Evolutionary conservation across 306 rosid genomes (phyloP).

Genomic region (Aeschynomene evenia): DNA sequence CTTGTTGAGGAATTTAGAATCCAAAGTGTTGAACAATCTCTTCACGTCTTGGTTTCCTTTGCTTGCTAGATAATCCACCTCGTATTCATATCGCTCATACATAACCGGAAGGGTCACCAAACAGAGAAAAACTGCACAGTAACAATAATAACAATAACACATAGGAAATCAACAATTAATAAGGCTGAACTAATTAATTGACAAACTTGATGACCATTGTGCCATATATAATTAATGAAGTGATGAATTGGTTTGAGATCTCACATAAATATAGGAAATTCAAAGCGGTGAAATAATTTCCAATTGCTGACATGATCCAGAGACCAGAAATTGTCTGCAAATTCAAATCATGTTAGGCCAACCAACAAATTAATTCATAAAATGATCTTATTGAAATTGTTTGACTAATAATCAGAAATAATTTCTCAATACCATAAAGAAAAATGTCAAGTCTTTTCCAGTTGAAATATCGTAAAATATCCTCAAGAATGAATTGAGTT

Average conservation of each 20-base stretch:
- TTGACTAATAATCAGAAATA: not conserved
- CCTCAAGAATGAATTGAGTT: slow-evolving; percentile 41
- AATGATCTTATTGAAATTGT: not conserved
- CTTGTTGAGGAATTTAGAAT: slow-evolving; percentile 47
- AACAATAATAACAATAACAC: not conserved
- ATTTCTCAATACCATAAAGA: slow-evolving; percentile 48
- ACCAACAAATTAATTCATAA: slow-evolving; percentile 1
- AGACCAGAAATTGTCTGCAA: slow-evolving; percentile 55
- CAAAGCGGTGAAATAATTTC: slow-evolving; percentile 37
- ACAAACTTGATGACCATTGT: not conserved
- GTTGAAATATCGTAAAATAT: slow-evolving; percentile 49
- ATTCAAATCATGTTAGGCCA: slow-evolving; percentile 25
- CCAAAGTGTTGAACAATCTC: slow-evolving; percentile 45
- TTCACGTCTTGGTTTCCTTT: slow-evolving; percentile 48
- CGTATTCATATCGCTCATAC: slow-evolving; percentile 58
- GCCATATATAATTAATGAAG: not conserved
- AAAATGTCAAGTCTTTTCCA: slow-evolving; percentile 51
- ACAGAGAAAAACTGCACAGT: slow-evolving; percentile 43
- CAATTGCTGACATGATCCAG: slow-evolving; percentile 57
- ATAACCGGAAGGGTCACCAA: slow-evolving; percentile 44
- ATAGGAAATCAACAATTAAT: slow-evolving; percentile 2
- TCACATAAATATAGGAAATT: slow-evolving; percentile 57
- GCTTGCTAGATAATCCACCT: slow-evolving; percentile 51
- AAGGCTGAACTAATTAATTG: not conserved
- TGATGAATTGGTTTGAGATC: slow-evolving; percentile 8